Conservation (phyloP, 2,329 filamentous ascomycete genomes). For the Seiridium unicorne region DNA sequence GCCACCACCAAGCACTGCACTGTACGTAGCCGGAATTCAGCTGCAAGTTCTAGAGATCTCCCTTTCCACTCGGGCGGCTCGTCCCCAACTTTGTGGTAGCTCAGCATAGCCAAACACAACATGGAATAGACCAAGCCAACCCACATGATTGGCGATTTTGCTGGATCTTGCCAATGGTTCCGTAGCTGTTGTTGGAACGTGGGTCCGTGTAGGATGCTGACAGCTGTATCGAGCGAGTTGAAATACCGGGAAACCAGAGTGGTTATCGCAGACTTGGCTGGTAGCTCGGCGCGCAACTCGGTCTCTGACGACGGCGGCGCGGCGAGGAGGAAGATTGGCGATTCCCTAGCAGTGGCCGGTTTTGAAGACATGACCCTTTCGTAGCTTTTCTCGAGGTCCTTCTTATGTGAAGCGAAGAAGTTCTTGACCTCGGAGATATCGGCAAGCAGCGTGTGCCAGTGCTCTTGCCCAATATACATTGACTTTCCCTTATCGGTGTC, state of each 20-base stretch:
- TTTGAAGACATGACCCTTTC: slow-evolving; percentile 72
- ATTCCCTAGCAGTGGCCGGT: slow-evolving; percentile 56
- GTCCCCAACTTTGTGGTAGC: slow-evolving; percentile 76
- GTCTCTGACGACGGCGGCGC: slow-evolving; percentile 68
- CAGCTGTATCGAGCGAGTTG: slow-evolving; percentile 72
- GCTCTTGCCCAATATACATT: slow-evolving; percentile 78
- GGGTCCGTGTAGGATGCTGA: slow-evolving; percentile 76
- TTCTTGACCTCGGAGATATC: slow-evolving; percentile 92
- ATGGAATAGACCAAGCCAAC: slow-evolving; percentile 74
- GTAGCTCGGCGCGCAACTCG: slow-evolving; percentile 78
- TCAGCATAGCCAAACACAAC: slow-evolving; percentile 74
- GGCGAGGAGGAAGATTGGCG: slow-evolving; percentile 77
- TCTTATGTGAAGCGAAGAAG: slow-evolving; percentile 83
- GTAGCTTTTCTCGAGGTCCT: slow-evolving; percentile 81
- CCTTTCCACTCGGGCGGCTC: slow-evolving; percentile 77
- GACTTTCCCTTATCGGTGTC: slow-evolving; percentile 75
- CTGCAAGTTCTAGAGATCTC: slow-evolving; percentile 57
- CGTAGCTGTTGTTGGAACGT: slow-evolving; percentile 76
- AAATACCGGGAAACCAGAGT: slow-evolving; percentile 87
- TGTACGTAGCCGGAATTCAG: slow-evolving; percentile 67
- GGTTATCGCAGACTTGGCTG: slow-evolving; percentile 78
- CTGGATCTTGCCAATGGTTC: slow-evolving; percentile 68
- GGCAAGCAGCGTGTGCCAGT: slow-evolving; percentile 77
- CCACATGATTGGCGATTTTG: slow-evolving; percentile 74
- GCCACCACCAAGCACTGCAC: slow-evolving; percentile 75